Percentiles rank a stretch among this genome's conserved stretches.
Evolutionary conservation across 805 yeast species (phyloP).

Genomic region (Pichia sporocuriosa): DNA sequence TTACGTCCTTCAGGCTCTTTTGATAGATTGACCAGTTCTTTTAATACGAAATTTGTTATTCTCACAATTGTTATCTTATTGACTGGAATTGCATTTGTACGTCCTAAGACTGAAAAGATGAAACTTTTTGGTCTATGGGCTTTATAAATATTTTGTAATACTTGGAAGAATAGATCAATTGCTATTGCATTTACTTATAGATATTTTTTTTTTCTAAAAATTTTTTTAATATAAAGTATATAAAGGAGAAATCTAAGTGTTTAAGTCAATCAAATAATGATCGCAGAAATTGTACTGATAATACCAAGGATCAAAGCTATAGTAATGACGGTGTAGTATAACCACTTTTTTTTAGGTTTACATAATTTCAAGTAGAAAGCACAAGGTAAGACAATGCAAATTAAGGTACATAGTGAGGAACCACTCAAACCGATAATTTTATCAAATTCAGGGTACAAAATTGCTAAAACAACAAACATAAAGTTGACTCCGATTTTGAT

Average conservation of each 20-base stretch:
- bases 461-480: constrained; percentile 57
- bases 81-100: constrained; percentile 39
- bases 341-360: constrained; percentile 36
- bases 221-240: too few relatives aligned
- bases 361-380: constrained; percentile 65
- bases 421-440: constrained; percentile 79
- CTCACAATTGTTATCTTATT: constrained; percentile 51
- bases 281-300: constrained; percentile 57
- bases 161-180: too few relatives aligned
- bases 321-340: constrained; percentile 37
- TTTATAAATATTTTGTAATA: background rate
- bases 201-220: too few relatives aligned
- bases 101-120: constrained; percentile 51
- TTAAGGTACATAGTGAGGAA: constrained; percentile 70
- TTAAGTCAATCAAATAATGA: background rate
- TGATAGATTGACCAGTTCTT: constrained; percentile 62
- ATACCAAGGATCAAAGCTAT: constrained; percentile 44
- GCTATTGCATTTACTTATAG: too few relatives aligned
- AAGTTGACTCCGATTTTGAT: constrained; percentile 51
- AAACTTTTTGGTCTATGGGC: constrained; percentile 49
- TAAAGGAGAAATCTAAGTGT: too few relatives aligned
- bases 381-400: constrained; percentile 77
- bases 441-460: constrained; percentile 77
- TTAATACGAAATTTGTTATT: constrained; percentile 59
- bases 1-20: constrained; percentile 78